phyloP scores from a whole-genome alignment of 805 yeast genomes.

The Cyberlindnera mycetangii region DNA sequence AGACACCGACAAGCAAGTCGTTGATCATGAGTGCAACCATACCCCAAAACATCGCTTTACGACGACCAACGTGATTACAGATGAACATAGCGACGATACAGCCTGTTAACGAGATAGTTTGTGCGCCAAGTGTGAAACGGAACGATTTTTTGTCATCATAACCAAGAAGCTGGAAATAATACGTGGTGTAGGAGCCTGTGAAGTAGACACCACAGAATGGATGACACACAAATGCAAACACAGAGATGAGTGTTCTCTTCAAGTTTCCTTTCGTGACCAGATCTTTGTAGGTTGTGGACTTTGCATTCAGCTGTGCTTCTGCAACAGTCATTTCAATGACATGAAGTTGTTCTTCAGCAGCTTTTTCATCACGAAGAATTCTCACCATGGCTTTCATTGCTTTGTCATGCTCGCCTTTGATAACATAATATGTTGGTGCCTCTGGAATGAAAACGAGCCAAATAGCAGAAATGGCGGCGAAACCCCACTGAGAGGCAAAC shows the following conservation, averaged over 20 bases:
- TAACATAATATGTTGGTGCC: constrained; percentile 41
- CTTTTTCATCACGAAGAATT: constrained; percentile 12
- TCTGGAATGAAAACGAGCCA: constrained; percentile 38
- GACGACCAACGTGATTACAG: constrained; percentile 31
- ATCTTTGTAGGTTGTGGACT: constrained; percentile 35
- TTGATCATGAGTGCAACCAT: constrained; percentile 24
- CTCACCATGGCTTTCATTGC: constrained; percentile 32
- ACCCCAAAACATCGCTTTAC: constrained; percentile 29
- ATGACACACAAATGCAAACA: constrained; percentile 5
- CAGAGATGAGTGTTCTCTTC: constrained; percentile 17
- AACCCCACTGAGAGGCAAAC: constrained; percentile 26
- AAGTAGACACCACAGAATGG: constrained; percentile 46
- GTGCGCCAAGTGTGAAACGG: constrained; percentile 31
- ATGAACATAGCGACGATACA: constrained; percentile 31
- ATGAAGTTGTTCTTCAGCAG: constrained; percentile 31
- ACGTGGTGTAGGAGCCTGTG: constrained; percentile 42
- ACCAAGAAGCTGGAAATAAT: constrained; percentile 46
- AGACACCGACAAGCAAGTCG: constrained; percentile 26
- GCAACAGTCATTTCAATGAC: constrained; percentile 23
- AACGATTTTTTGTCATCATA: constrained; percentile 39
- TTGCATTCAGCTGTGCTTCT: constrained; percentile 26
- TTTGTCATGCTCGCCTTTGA: constrained; percentile 31
- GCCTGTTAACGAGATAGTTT: constrained; percentile 31
- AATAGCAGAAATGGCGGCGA: constrained; percentile 21
- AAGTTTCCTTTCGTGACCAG: constrained; percentile 41